Evolutionary conservation across 2,329 filamentous ascomycete species (phyloP).

Genomic region (Didymella segeticola): DNA sequence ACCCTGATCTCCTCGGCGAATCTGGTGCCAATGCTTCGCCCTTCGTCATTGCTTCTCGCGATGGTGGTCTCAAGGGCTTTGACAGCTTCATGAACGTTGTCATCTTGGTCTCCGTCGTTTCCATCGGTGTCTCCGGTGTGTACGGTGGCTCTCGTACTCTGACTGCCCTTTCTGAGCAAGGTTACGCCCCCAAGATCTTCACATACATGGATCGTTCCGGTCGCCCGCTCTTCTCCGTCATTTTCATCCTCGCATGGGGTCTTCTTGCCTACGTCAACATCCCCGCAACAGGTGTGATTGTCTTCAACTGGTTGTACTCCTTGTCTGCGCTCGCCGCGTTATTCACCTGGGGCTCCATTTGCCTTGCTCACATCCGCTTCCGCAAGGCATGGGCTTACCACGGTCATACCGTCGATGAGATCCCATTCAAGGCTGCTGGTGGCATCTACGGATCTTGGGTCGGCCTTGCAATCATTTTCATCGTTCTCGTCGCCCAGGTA

Average conservation of each 20-base stretch:
- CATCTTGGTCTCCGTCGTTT: slow-evolving; percentile 67
- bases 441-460: slow-evolving; percentile 52
- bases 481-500: slow-evolving; percentile 51
- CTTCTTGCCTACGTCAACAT: slow-evolving; percentile 74
- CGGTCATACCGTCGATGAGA: slow-evolving; percentile 52
- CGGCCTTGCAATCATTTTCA: slow-evolving; percentile 48
- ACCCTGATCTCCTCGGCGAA: slow-evolving; percentile 43
- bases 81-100: slow-evolving; percentile 72
- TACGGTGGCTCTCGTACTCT: slow-evolving; percentile 65
- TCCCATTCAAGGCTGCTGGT: slow-evolving; percentile 52
- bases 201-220: slow-evolving; percentile 84
- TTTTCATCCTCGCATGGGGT: slow-evolving; percentile 70
- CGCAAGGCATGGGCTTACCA: slow-evolving; percentile 59
- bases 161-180: slow-evolving; percentile 57
- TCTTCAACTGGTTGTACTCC: slow-evolving; percentile 81
- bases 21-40: slow-evolving; percentile 60
- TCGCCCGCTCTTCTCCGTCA: slow-evolving; percentile 77
- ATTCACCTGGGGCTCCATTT: slow-evolving; percentile 85
- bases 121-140: slow-evolving; percentile 65
- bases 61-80: slow-evolving; percentile 66
- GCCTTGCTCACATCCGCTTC: slow-evolving; percentile 91
- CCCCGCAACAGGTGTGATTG: slow-evolving; percentile 54
- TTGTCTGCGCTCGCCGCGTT: slow-evolving; percentile 75
- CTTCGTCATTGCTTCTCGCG: slow-evolving; percentile 70
- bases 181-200: slow-evolving; percentile 78